Percentiles rank a stretch among this genome's conserved stretches.
phyloP scores from a whole-genome alignment of 495 filamentous ascomycete genomes.

The Bathelium albidoporum region DNA sequence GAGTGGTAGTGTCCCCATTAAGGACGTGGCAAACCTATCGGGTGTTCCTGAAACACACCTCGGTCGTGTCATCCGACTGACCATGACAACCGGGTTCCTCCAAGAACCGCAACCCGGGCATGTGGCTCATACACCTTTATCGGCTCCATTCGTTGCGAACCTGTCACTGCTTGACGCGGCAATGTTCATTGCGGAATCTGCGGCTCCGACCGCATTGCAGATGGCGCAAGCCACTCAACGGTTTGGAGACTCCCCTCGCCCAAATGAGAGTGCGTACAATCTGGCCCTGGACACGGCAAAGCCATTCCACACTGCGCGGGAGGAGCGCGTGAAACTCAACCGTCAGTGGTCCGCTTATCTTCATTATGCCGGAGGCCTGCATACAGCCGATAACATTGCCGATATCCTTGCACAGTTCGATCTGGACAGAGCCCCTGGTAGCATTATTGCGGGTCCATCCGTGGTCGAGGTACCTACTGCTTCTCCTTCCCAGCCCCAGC shows the following conservation, averaged over 20 bases:
- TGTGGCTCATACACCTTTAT: slow-evolving; percentile 34
- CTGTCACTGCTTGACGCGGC: slow-evolving; percentile 29
- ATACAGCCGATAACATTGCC: slow-evolving; percentile 8
- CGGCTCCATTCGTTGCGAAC: slow-evolving; percentile 30
- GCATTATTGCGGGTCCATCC: slow-evolving; percentile 16
- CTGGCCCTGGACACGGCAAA: slow-evolving; percentile 23
- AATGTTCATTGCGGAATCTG: slow-evolving; percentile 32
- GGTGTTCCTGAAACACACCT: slow-evolving; percentile 30
- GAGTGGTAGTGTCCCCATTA: slow-evolving; percentile 24
- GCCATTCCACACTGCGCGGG: slow-evolving; percentile 17
- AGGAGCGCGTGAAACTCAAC: slow-evolving; percentile 23
- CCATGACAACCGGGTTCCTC: slow-evolving; percentile 32
- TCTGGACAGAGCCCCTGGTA: slow-evolving; percentile 8
- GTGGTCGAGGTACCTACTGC: slow-evolving; percentile 30
- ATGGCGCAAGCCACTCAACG: slow-evolving; percentile 32
- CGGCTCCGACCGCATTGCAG: slow-evolving; percentile 28
- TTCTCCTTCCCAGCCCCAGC: background rate
- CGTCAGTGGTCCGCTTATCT: slow-evolving; percentile 32
- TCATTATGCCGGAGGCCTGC: slow-evolving; percentile 18
- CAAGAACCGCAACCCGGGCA: slow-evolving; percentile 28
- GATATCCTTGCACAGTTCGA: slow-evolving; percentile 25
- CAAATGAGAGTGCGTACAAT: slow-evolving; percentile 17
- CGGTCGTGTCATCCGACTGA: slow-evolving; percentile 30
- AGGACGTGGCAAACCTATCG: slow-evolving; percentile 32
- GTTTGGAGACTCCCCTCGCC: slow-evolving; percentile 14